Evolutionary conservation across 805 yeast genomes (phyloP).

Genomic region (Saturnispora saitoi): DNA sequence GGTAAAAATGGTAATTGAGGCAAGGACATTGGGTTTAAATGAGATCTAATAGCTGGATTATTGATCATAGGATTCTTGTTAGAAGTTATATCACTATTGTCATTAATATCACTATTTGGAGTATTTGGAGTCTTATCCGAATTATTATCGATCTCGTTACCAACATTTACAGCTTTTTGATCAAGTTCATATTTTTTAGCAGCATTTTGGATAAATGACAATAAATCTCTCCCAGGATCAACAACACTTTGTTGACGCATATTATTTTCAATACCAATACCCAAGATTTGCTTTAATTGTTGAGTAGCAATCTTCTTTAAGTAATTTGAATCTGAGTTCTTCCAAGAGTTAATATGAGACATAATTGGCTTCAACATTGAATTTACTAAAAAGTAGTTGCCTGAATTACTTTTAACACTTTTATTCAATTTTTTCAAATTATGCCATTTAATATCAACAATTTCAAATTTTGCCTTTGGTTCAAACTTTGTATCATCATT

Average conservation of each 20-base stretch:
- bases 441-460: conserved; percentile 73
- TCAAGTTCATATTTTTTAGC: conserved; percentile 25
- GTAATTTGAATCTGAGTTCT: conserved; percentile 45
- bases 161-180: not conserved
- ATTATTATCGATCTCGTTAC: not conserved
- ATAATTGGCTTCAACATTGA: conserved; percentile 43
- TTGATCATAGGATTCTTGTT: not conserved
- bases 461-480: conserved; percentile 85
- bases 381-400: conserved; percentile 36
- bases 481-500: conserved; percentile 68
- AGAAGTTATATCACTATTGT: not conserved
- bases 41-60: not conserved
- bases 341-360: conserved; percentile 48
- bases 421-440: conserved; percentile 41
- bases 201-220: conserved; percentile 50
- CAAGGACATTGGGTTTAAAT: conserved; percentile 1
- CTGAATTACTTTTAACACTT: conserved; percentile 24
- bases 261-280: conserved; percentile 31
- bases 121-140: not conserved
- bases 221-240: conserved; percentile 73
- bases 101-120: conserved; percentile 6
- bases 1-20: conserved; percentile 15
- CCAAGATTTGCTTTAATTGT: conserved; percentile 56
- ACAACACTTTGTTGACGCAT: conserved; percentile 21
- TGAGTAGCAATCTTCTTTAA: conserved; percentile 55